Evolutionary conservation across 1,284 basidiomycete genomes (phyloP), one percentile per base, ranked within the genome.

Genomic region (Trichosporon sp.): DNA sequence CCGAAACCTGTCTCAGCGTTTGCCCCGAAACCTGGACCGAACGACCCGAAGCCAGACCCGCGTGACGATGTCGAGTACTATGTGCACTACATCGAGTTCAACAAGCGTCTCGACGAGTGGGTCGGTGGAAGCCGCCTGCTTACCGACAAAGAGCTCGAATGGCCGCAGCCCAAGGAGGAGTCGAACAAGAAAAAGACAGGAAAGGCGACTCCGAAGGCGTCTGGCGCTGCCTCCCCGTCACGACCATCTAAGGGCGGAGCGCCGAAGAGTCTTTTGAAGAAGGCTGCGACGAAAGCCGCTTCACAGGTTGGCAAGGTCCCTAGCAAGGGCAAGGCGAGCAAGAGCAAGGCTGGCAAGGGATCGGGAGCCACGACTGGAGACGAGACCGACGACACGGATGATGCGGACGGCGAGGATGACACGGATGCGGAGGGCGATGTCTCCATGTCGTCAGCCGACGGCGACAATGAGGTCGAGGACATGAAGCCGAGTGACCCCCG

Each of bases 21-120:
- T 76, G 84, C 88, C 0, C 91, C 84, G 78, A 72, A 82, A 84
- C 74, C 88, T 86, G 76, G 88, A 87, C 66, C 92, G 89, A 81
- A 78, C 51, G 79, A 80, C 31, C 83, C 78, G 40, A 72, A 80
- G 26, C 76, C 81, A 12, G 80, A 83, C 71, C 78, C 82, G 1
- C 78, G 80, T 46, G 92, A 94, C 81, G 91, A 92, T 79, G 88
- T 90, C 79, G 95, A 98, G 83, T 98, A 91, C 87, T 98, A 98
- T 80, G 93, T 97, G 46, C 96, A 98, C 80, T 98, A 96, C 90
- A 93, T 96, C 79, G 90, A 93, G 77, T 98, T 97, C 88, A 98
- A 98, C 87, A 97, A 98, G 85, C 94, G 97, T 78, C 88, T 99
- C 67, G 97, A 99, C 83, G 97, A 98, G 76, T 99, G 97, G 97